phyloP scores from a whole-genome alignment of 139 green algal genomes.

The Closterium sp. region DNA sequence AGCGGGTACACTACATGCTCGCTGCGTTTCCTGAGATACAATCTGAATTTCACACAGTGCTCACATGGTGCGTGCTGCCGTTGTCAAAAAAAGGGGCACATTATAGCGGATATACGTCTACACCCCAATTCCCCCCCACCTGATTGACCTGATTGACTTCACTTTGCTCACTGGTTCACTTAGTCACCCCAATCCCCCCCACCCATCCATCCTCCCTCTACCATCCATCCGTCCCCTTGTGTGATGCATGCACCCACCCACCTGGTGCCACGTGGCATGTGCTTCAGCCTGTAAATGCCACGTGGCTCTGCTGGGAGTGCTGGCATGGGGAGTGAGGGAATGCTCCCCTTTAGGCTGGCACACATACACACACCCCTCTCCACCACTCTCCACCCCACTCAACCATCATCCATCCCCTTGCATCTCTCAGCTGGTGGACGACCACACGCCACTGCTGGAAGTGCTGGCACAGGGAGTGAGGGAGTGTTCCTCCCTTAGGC shows the following conservation, averaged over 20 bases:
- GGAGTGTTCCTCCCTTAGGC: slow-evolving; percentile 61
- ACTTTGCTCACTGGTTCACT: too few species aligned
- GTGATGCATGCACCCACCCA: too few species aligned
- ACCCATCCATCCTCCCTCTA: too few species aligned
- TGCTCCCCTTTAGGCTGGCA: background rate
- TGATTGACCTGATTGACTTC: too few species aligned
- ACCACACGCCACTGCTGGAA: slow-evolving; percentile 80
- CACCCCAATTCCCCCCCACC: too few species aligned
- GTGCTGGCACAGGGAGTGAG: slow-evolving; percentile 73
- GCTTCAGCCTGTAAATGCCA: too few species aligned
- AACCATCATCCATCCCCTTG: too few species aligned
- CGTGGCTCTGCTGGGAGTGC: background rate
- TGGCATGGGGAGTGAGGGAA: background rate
- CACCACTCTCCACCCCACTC: background rate
- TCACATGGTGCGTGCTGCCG: background rate
- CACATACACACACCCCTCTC: background rate
- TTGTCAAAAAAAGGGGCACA: background rate
- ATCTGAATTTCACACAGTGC: background rate
- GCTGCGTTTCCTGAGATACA: background rate
- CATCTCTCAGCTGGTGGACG: slow-evolving; percentile 64
- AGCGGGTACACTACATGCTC: background rate
- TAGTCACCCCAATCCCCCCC: too few species aligned
- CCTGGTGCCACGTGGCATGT: too few species aligned
- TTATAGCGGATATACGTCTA: background rate
- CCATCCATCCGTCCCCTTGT: too few species aligned